Base-by-base conservation (phyloP, 495 filamentous ascomycete species). In the Aspergillus heteromorphus region DNA sequence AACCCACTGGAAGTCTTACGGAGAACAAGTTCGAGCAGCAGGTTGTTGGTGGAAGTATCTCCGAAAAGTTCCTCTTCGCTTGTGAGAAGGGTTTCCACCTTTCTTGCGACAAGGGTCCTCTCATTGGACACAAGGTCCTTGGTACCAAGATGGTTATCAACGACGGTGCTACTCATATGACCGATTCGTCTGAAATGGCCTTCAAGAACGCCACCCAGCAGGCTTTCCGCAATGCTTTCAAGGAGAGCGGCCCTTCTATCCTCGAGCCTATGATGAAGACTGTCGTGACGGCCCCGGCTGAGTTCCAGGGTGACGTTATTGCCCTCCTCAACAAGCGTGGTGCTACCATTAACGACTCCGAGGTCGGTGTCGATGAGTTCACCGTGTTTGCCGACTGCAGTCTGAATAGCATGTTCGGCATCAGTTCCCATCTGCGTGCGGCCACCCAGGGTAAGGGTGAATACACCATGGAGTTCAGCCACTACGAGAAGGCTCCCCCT, bases 201-300 rank as follows among this genome's bases (percentile, higher is more conserved):
- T 99, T 99, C 87, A 95, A 89, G 71, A 89, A 83, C 54, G 91
- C 95, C 21, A 95, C 93, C 25, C 89, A 95, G 75, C 89, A 96
- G 76, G 95, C 95, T 11, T 97, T 97, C 86, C 86, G 89, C 59
- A 96, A 97, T 76, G 87, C 90, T 11, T 99, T 99, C 77, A 74
- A 76, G 45, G 80, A 85, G 7, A 91, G 84, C 8, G 77, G 82
- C 52, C 91, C 92, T 6, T 73, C 85, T 55, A 83, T 99, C 13
- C 82, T 99, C 9, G 95, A 99, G 72, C 95, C 95, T 19, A 72
- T 99, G 52, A 99, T 99, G 95, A 97, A 96, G 80, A 96, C 91
- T 9, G 87, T 89, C 45, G 88, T 99, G 59, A 95, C 89, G 21
- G 92, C 95, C 4, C 95, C 95, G 6, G 88, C 87, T 62, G 95